Base-by-base conservation (phyloP, 768 basidiomycete genomes). In the Mycena capillaripes region DNA sequence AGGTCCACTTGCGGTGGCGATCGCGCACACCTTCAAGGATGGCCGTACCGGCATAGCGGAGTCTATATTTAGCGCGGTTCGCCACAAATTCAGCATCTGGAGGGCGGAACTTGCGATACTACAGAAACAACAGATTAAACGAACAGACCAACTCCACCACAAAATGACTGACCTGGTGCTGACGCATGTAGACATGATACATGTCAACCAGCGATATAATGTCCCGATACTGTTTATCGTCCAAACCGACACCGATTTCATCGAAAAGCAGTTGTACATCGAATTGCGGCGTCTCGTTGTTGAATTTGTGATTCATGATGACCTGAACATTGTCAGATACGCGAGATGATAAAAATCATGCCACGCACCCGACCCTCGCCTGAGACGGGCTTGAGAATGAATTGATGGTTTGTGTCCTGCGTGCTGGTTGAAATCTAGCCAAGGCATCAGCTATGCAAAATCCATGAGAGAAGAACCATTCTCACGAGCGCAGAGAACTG, bases 201-300 rank as follows among this genome's bases (percentile, higher is more conserved):
- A 98, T 96, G 80, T 99, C 97, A 70, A 97, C 86, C 53, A 99
- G 88, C 25, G 95, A 97, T 69, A 99, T 95, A 27, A 89, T 90
- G 81, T 99, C 96, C 62, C 95, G 90, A 79, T 98, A 99, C 82
- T 99, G 98, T 75, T 97, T 90, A 73, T 96, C 92, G 79, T 99
- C 97, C 57, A 99, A 84, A 25, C 93, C 89, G 66, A 99, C 91
- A 10, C 94, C 97, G 60, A 99, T 97, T 81, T 98, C 95, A 75
- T 98, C 92, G 80, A 99, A 98, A 21, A 93, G 83, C 36, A 99
- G 86, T 76, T 95, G 92, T 3, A 95, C 89, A 77, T 99, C 97
- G 72, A 95, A 95, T 42, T 93, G 92, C 30, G 98, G 96, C 3
- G 89, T 94, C 68, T 90, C 86, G 56, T 87, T 87, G 76, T 93